Evolutionary conservation across 164 flowering plant species (phyloP).

Genomic region (Pachysandra terminalis): DNA sequence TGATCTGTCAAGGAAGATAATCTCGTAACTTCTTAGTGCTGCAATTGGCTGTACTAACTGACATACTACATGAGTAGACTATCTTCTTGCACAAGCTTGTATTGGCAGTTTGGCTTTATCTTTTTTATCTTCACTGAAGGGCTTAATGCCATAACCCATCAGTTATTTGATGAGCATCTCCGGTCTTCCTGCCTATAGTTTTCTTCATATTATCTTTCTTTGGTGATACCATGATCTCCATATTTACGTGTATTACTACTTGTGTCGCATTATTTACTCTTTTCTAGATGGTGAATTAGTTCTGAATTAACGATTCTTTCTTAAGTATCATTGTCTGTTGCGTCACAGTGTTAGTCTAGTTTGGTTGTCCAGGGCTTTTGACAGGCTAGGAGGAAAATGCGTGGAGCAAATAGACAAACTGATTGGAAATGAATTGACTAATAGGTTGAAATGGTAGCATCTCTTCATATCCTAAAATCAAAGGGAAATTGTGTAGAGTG

Average conservation of each 20-base stretch:
- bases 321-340: background rate
- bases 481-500: too few species aligned
- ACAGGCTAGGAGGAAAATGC: too few species aligned
- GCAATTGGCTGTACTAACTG: background rate
- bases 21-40: background rate
- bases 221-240: background rate
- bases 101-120: background rate
- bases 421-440: too few species aligned
- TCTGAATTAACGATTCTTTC: background rate
- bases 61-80: background rate
- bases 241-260: background rate
- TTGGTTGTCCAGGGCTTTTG: too few species aligned
- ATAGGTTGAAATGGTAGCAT: too few species aligned
- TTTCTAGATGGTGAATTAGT: background rate
- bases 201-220: background rate
- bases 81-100: background rate
- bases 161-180: too few species aligned
- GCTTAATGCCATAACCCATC: background rate
- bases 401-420: too few species aligned
- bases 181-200: background rate
- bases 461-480: too few species aligned
- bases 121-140: background rate
- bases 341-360: background rate
- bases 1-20: background rate
- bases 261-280: background rate